Base-by-base conservation (phyloP, 2,329 filamentous ascomycete genomes). In the Hypocrella siamensis region DNA sequence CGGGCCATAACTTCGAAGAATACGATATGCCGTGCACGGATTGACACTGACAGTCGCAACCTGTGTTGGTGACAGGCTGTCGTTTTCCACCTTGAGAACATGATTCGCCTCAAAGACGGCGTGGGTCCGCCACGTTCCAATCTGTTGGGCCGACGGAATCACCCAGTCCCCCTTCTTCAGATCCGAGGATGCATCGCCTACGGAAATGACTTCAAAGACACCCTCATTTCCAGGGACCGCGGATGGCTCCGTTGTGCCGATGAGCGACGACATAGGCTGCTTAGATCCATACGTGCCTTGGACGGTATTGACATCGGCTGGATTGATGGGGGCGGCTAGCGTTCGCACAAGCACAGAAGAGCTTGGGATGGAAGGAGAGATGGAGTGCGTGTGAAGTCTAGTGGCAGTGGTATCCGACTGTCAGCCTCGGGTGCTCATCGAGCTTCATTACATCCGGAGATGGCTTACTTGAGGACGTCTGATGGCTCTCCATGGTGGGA, bases 291-390 rank as follows among this genome's bases (percentile, higher is more conserved):
- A 98, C 4, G 88, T 85, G 42, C 90, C 90, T 63, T 98, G 90
- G 47, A 98, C 82, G 47, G 88, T 88, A 64, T 98, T 98, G 56
- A 98, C 82, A 59, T 98, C 90, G 48, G 90, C 86, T 17, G 90
- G 90, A 61, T 98, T 98, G 55, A 98, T 83, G 35, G 90, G 84
- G 1, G 85, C 75, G 19, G 86, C 82, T 46, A 98, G 81, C 46
- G 90, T 78, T 53, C 84, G 83, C 37, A 98, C 64, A 33, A 88
- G 85, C 43, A 92, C 58, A 29, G 67, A 59, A 30, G 55, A 57
- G 21, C 62, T 52, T 30, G 81, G 78, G 40, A 85, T 70, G 4
- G 72, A 68, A 3, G 82, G 80, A 4, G 78, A 78, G 49, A 88
- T 83, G 42, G 79, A 83, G 59, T 86, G 75, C 1, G 61, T 68